These are phyloP conservation scores for Pinguiococcus pyrenoidosus DNA, from an alignment of 108 stramenopile species.

Conservation along the genomic window DNA sequence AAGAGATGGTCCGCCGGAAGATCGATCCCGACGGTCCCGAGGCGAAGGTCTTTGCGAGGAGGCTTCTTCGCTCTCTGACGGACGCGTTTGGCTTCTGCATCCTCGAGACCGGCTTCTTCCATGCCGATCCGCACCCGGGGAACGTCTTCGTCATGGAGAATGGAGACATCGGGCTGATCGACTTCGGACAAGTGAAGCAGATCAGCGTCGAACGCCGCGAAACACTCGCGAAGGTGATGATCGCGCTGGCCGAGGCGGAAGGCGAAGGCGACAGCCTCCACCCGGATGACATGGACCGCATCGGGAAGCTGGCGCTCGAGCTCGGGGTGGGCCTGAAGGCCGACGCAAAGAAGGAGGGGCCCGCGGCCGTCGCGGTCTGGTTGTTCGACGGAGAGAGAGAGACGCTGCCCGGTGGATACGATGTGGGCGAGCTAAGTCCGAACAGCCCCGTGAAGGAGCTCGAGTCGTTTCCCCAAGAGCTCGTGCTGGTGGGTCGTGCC, in stretches of 20 bases:
- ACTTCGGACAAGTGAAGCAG: constrained; percentile 56
- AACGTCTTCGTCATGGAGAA: constrained; percentile 82
- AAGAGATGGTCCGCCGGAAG: constrained; percentile 69
- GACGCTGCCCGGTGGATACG: constrained; percentile 73
- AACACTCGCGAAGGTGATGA: constrained; percentile 73
- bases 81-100: constrained; percentile 76
- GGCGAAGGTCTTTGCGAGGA: constrained; percentile 66
- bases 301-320: constrained; percentile 60
- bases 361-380: constrained; percentile 78
- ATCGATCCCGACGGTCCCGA: constrained; percentile 70
- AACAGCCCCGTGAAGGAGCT: constrained; percentile 77
- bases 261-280: constrained; percentile 20
- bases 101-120: constrained; percentile 81
- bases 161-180: constrained; percentile 76
- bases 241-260: constrained; percentile 55
- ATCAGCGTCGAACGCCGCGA: constrained; percentile 49
- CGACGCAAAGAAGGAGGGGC: constrained; percentile 52
- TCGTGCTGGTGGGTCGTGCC: constrained; percentile 77
- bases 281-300: constrained; percentile 51
- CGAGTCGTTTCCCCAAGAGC: constrained; percentile 75
- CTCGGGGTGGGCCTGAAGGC: constrained; percentile 66
- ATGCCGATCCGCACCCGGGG: constrained; percentile 65
- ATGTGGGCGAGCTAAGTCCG: constrained; percentile 60
- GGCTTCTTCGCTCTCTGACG: constrained; percentile 58
- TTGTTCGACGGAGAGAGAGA: constrained; percentile 78